Evolutionary conservation across 2,329 filamentous ascomycete species (phyloP), one percentile per base, ranked within the genome.

Genomic region (Paraphoma sp.): DNA sequence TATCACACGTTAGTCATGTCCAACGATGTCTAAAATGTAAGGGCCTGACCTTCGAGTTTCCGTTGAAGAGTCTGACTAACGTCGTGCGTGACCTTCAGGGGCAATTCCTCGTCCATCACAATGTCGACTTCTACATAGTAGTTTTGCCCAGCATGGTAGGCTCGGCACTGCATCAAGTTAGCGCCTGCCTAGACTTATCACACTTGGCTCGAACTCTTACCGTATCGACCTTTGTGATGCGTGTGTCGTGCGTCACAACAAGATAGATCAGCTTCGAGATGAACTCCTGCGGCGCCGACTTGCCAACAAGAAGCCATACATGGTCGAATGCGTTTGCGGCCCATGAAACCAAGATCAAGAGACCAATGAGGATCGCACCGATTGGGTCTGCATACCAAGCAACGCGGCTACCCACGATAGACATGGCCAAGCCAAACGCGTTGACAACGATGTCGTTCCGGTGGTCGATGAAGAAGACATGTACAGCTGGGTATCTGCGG

Each of bases 61-160:
- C 85, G 80, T 72, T 87, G 86, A 48, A 88, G 70, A 9, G 81
- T 80, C 69, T 88, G 85, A 18, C 83, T 83, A 28, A 88, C 83
- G 60, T 88, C 85, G 62, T 88, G 86, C 2, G 84, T 84, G 49
- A 86, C 76, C 56, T 81, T 83, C 28, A 87, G 76, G 6, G 83
- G 83, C 2, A 81, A 78, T 4, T 80, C 75, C 58, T 83, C 83
- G 64, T 86, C 81, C 79, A 88, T 85, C 48, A 88, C 81, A 49
- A 88, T 81, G 63, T 88, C 86, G 4, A 88, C 82, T 63, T 88
- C 86, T 16, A 87, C 86, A 61, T 87, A 87, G 63, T 86, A 85
- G 40, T 83, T 81, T 60, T 87, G 84, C 0, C 86, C 86, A 0
- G 84, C 84, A 64, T 87, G 85, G 67, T 88, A 88, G 4, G 85